Evolutionary conservation across 208 protist species (phyloP).

Genomic region (Phytomonas sp.): DNA sequence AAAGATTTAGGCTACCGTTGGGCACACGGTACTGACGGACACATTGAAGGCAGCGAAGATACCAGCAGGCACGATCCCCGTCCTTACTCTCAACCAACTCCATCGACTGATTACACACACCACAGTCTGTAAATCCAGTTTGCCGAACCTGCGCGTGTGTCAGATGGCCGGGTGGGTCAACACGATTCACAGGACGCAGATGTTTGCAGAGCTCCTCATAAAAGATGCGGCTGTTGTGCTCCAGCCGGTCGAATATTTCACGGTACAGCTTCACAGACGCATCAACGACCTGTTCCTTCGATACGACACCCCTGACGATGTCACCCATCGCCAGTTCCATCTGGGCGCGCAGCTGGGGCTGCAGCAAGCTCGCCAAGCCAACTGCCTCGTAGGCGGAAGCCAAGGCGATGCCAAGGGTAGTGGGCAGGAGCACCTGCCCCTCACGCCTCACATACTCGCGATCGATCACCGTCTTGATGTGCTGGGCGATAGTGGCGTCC

Average conservation of each 20-base stretch:
- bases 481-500: slow-evolving; percentile 99
- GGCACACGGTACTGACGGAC: slow-evolving; percentile 41
- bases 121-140: slow-evolving; percentile 30
- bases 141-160: slow-evolving; percentile 19
- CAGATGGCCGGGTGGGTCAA: slow-evolving; percentile 1
- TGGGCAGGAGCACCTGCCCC: slow-evolving; percentile 80
- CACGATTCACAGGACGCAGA: slow-evolving; percentile 15
- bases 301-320: slow-evolving; percentile 68
- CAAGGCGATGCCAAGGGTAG: slow-evolving; percentile 92
- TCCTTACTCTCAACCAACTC: slow-evolving; percentile 47
- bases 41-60: slow-evolving; percentile 36
- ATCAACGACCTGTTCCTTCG: slow-evolving; percentile 73
- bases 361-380: slow-evolving; percentile 86
- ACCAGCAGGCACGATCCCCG: slow-evolving; percentile 35
- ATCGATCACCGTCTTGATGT: slow-evolving; percentile 96
- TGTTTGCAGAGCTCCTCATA: slow-evolving; percentile 41
- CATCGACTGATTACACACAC: slow-evolving; percentile 37
- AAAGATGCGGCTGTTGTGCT: slow-evolving; percentile 30
- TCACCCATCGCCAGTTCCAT: slow-evolving; percentile 91
- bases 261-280: slow-evolving; percentile 65
- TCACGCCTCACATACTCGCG: slow-evolving; percentile 89
- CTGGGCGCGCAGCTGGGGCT: slow-evolving; percentile 87
- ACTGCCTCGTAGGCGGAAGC: slow-evolving; percentile 93
- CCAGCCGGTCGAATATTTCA: slow-evolving; percentile 68
- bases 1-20: slow-evolving; percentile 33